phyloP scores from a whole-genome alignment of 2,329 filamentous ascomycete species.

The Huntiella decipiens region DNA sequence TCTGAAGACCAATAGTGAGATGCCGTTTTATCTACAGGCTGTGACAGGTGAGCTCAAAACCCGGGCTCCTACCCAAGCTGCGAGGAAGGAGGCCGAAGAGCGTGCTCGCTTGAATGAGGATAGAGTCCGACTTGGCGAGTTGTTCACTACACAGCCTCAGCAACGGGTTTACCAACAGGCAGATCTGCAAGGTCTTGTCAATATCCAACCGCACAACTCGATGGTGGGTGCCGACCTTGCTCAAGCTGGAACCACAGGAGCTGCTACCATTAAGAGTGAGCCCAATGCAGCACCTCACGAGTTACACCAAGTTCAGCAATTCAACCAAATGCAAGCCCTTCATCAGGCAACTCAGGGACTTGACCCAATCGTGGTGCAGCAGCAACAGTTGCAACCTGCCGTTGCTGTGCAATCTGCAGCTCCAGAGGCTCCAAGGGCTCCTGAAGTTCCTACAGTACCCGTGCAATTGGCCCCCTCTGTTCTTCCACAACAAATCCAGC shows the following conservation, averaged over 20 bases:
- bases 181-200: slow-evolving; percentile 19
- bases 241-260: background rate
- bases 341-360: slow-evolving; percentile 16
- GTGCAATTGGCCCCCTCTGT: too few species aligned
- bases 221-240: slow-evolving; percentile 12
- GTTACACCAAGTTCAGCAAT: slow-evolving; percentile 14
- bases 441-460: too few species aligned
- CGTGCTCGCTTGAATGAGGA: slow-evolving; percentile 33
- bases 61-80: slow-evolving; percentile 55
- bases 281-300: slow-evolving; percentile 5
- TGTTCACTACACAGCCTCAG: slow-evolving; percentile 13
- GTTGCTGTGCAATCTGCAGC: too few species aligned
- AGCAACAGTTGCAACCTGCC: slow-evolving; percentile 3
- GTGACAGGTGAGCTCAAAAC: slow-evolving; percentile 85
- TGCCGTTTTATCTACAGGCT: slow-evolving; percentile 70
- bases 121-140: slow-evolving; percentile 37
- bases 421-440: too few species aligned
- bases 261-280: slow-evolving; percentile 2
- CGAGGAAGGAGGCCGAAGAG: slow-evolving; percentile 48
- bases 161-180: slow-evolving; percentile 13
- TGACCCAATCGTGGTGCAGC: slow-evolving; percentile 10
- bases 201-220: slow-evolving; percentile 14
- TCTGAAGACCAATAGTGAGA: slow-evolving; percentile 76
- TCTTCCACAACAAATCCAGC: background rate
- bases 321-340: slow-evolving; percentile 14